These are phyloP conservation scores for Trichocladium uniseriatum DNA, from an alignment of 495 filamentous ascomycete species.

Conservation along the genomic window DNA sequence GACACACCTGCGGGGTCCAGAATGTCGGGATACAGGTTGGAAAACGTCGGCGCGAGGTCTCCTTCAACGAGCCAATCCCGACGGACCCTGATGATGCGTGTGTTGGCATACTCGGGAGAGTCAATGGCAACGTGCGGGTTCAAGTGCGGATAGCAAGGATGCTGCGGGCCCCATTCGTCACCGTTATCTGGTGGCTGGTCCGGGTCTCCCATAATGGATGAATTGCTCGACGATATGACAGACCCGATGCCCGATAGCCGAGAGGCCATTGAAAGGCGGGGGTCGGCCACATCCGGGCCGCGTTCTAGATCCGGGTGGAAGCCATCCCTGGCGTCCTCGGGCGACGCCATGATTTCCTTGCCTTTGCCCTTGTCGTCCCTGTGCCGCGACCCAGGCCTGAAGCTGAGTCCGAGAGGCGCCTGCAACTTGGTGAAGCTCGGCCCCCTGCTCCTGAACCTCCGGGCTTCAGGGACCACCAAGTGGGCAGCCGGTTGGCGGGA, in stretches of 20 bases:
- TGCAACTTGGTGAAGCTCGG: slow-evolving; percentile 26
- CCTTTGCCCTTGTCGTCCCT: slow-evolving; percentile 34
- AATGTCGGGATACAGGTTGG: slow-evolving; percentile 92
- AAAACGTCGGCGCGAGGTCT: slow-evolving; percentile 87
- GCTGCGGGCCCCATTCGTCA: slow-evolving; percentile 75
- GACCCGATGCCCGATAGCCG: slow-evolving; percentile 39
- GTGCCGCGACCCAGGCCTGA: slow-evolving; percentile 15
- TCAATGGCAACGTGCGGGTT: slow-evolving; percentile 82
- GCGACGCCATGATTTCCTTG: slow-evolving; percentile 34
- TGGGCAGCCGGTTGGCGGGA: slow-evolving; percentile 16
- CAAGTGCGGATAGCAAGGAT: slow-evolving; percentile 85
- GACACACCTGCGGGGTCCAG: slow-evolving; percentile 71
- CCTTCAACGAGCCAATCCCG: slow-evolving; percentile 86
- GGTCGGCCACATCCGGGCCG: slow-evolving; percentile 28
- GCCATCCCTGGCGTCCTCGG: slow-evolving; percentile 20
- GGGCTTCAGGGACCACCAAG: slow-evolving; percentile 25
- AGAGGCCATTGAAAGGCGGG: slow-evolving; percentile 31
- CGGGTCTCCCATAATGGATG: slow-evolving; percentile 46
- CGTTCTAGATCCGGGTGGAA: slow-evolving; percentile 45
- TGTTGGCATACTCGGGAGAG: slow-evolving; percentile 62
- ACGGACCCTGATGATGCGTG: slow-evolving; percentile 81
- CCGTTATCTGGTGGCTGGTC: slow-evolving; percentile 40
- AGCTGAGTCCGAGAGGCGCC: slow-evolving; percentile 26
- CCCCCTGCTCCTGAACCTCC: slow-evolving; percentile 20
- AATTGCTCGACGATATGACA: slow-evolving; percentile 39